Conservation (phyloP, 768 basidiomycete genomes). For the Ephemerocybe angulata region DNA sequence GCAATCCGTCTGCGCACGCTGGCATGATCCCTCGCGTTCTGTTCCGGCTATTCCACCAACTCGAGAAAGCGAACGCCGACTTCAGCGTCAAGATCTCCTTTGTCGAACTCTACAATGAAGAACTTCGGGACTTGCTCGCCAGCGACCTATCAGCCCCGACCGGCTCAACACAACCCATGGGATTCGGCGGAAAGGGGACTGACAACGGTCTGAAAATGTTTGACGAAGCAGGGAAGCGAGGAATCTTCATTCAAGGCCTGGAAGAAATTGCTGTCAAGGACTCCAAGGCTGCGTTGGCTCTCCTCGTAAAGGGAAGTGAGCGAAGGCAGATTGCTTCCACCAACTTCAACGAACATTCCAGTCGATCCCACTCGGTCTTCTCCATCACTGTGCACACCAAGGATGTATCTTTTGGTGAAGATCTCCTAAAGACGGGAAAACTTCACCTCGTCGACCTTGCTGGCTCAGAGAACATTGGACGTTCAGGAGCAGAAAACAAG, state of each 20-base stretch:
- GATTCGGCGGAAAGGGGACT: slow-evolving; percentile 50
- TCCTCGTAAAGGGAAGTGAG: slow-evolving; percentile 86
- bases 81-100: slow-evolving; percentile 93
- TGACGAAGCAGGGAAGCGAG: slow-evolving; percentile 78
- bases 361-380: slow-evolving; percentile 97
- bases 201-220: slow-evolving; percentile 79
- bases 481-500: slow-evolving; percentile 93
- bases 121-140: slow-evolving; percentile 89
- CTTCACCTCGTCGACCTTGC: slow-evolving; percentile 96
- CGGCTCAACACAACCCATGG: slow-evolving; percentile 76
- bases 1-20: slow-evolving; percentile 83
- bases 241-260: slow-evolving; percentile 91
- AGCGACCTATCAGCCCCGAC: slow-evolving; percentile 69
- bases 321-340: slow-evolving; percentile 92
- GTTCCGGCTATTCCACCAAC: slow-evolving; percentile 84
- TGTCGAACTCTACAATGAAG: slow-evolving; percentile 97
- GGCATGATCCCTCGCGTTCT: slow-evolving; percentile 96
- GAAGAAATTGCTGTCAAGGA: slow-evolving; percentile 87
- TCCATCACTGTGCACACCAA: slow-evolving; percentile 94
- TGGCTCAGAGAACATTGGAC: slow-evolving; percentile 95
- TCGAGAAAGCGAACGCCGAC: slow-evolving; percentile 74
- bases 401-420: slow-evolving; percentile 79
- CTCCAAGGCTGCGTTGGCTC: slow-evolving; percentile 74
- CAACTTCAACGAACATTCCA: slow-evolving; percentile 96
- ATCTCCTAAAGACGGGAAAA: slow-evolving; percentile 89